Evolutionary conservation across 2,329 filamentous ascomycete genomes (phyloP).

Genomic region (Ophidiomyces ophidiicola): DNA sequence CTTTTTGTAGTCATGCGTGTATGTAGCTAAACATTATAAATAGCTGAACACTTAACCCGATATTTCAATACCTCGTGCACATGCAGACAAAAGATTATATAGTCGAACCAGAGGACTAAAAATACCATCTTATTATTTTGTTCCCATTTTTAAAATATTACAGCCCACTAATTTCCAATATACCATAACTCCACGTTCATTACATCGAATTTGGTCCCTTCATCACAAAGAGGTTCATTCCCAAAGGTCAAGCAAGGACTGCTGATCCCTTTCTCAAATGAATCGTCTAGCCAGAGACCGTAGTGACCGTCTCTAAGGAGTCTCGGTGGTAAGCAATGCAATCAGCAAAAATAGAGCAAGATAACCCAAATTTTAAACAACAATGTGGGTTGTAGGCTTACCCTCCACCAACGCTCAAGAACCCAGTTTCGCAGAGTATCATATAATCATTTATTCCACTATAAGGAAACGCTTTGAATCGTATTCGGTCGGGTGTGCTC

Average conservation of each 20-base stretch:
- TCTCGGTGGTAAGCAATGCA: no score
- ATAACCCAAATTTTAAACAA: not conserved
- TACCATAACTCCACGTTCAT: conserved; percentile 90
- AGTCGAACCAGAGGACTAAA: no score
- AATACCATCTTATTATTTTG: no score
- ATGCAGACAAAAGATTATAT: no score
- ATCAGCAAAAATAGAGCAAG: conserved; percentile 20
- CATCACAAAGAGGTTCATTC: conserved; percentile 85
- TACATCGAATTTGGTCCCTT: conserved; percentile 83
- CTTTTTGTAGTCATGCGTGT: no score
- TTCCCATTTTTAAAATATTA: no score
- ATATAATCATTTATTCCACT: conserved; percentile 94
- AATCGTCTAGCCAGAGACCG: conserved; percentile 84
- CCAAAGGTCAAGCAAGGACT: conserved; percentile 81
- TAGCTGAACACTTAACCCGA: no score
- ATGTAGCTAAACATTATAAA: no score
- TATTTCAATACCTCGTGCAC: no score
- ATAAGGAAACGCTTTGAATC: conserved; percentile 96
- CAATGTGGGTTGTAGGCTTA: conserved; percentile 26
- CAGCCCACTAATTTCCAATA: conserved; percentile 44
- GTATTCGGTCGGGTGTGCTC: conserved; percentile 59
- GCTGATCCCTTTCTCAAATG: conserved; percentile 71
- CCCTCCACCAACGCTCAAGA: conserved; percentile 73
- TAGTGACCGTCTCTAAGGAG: conserved; percentile 73
- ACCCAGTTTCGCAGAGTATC: conserved; percentile 80